These are phyloP conservation scores for Cercospora sp. DNA, from an alignment of 2,329 filamentous ascomycete genomes.

Conservation along the genomic window DNA sequence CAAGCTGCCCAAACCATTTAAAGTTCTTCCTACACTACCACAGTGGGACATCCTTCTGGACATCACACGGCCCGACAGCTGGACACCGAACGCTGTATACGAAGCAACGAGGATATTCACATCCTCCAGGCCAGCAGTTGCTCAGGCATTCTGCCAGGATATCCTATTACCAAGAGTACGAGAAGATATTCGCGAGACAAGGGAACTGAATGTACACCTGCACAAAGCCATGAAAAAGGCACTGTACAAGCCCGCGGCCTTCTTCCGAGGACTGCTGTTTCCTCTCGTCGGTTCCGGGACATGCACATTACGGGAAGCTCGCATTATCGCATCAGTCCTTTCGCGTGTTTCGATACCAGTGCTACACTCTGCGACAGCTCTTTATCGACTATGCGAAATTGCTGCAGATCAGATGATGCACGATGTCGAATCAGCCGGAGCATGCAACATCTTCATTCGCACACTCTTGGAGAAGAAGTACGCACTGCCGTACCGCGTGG, in stretches of 20 bases:
- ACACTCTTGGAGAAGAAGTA: conserved; percentile 95
- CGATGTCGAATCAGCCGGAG: conserved; percentile 81
- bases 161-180: conserved; percentile 88
- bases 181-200: conserved; percentile 89
- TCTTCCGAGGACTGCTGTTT: conserved; percentile 95
- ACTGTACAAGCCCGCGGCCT: conserved; percentile 90
- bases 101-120: conserved; percentile 92
- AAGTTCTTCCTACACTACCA: conserved; percentile 88
- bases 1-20: conserved; percentile 96
- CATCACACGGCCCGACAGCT: conserved; percentile 76
- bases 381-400: conserved; percentile 92
- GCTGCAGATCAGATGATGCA: conserved; percentile 83
- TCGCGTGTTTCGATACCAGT: conserved; percentile 84
- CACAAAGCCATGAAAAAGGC: conserved; percentile 93
- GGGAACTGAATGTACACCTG: conserved; percentile 92
- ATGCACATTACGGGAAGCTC: conserved; percentile 89
- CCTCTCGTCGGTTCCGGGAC: conserved; percentile 80
- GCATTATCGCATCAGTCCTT: conserved; percentile 85
- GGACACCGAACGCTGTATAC: conserved; percentile 79
- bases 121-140: conserved; percentile 74
- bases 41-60: conserved; percentile 87
- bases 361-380: conserved; percentile 84
- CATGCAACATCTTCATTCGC: conserved; percentile 94
- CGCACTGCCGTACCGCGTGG: conserved; percentile 88
- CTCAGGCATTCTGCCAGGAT: conserved; percentile 81